Evolutionary conservation across 148 eudicot species (phyloP), one percentile per base, ranked within the genome.

Genomic region (Cornus florida): DNA sequence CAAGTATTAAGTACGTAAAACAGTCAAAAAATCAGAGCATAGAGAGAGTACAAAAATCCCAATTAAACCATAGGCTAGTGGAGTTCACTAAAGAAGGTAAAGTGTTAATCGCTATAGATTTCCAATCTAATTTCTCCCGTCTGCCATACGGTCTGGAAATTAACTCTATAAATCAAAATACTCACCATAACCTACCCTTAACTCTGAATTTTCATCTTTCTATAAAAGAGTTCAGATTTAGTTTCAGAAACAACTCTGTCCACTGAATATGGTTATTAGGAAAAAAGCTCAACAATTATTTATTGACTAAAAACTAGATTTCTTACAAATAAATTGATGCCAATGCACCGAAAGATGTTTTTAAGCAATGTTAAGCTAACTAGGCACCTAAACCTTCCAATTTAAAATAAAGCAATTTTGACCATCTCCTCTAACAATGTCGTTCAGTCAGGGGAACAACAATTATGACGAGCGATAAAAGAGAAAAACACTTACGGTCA

Each of bases 401-500:
- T 12, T 11, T 1, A 35, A 35, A 48, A 48, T 11, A 48, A 48
- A 11, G 12, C 38, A 35, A 62, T 20, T 62, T 17, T 62, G 23
- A 62, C 22, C 20, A 62, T 6, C 66, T 17, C 20, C 66, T 62
- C 22, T 33, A 32, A 33, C 7, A 14, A 13, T 12, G 43, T 10
- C 4, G 43, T 69, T 33, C 66, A 62, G 23, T n/a, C 22, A 62
- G 24, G 23, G 66, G 3, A 62, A 24, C 14, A 28, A 12, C 19
- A 28, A 28, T 53, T 6, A 46, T 68, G 65, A 32, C 10, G 31
- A 68, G 72, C 35, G 28, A 66, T 39, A 64, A 64, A 79, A 69
- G 10, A 65, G 50, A 67, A 77, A 73, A 70, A 83, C 10, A 87
- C 99, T 94, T 88, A 97, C 98, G 98, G 10, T 97, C 96, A 71